Conservation (phyloP, 805 yeast genomes). For the Cyberlindnera maclurae region DNA sequence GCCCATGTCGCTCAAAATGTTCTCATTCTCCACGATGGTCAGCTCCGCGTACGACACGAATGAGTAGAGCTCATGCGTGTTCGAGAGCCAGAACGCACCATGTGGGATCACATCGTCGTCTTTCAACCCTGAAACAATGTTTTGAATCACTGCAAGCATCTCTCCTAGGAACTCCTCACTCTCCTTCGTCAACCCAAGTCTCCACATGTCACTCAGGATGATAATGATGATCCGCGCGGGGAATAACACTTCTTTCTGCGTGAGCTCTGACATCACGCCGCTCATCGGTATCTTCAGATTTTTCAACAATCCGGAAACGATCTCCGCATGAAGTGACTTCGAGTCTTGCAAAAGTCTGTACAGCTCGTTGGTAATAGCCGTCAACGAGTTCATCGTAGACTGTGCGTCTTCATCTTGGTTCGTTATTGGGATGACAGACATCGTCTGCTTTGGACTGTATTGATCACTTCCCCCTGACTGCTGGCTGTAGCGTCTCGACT, state of each 20-base stretch:
- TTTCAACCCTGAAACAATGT: conserved; percentile 66
- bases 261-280: conserved; percentile 73
- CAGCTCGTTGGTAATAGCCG: conserved; percentile 69
- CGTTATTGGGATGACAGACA: conserved; percentile 54
- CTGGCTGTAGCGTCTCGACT: conserved; percentile 30
- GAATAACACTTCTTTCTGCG: conserved; percentile 86
- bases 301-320: conserved; percentile 77
- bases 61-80: conserved; percentile 90
- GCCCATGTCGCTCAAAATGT: conserved; percentile 75
- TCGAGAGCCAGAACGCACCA: conserved; percentile 97
- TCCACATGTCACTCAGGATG: conserved; percentile 95
- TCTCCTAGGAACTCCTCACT: conserved; percentile 88
- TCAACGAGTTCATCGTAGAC: conserved; percentile 39
- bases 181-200: conserved; percentile 87
- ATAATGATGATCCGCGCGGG: conserved; percentile 94
- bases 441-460: conserved; percentile 39
- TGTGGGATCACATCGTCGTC: conserved; percentile 85
- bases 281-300: conserved; percentile 83
- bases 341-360: conserved; percentile 67
- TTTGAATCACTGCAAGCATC: conserved; percentile 80
- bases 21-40: conserved; percentile 81
- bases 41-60: conserved; percentile 91
- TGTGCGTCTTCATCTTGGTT: conserved; percentile 41
- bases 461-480: conserved; percentile 31
- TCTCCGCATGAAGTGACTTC: conserved; percentile 68